A percentile compares a stretch with the other conserved stretches of the same genome.
phyloP scores from a whole-genome alignment of 164 flowering plant genomes.

The Echeveria elegans region DNA sequence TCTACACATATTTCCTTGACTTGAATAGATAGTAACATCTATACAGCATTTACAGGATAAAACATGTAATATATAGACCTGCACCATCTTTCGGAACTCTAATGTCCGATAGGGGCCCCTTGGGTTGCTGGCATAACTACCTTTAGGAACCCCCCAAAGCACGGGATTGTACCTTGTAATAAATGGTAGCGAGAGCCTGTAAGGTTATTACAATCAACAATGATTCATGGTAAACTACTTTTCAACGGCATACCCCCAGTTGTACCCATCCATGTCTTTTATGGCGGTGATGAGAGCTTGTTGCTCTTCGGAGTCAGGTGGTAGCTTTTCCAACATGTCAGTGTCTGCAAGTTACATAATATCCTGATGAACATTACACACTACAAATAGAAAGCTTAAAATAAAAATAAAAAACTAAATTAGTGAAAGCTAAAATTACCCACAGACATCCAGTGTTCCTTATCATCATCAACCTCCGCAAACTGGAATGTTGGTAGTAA shows the following conservation, averaged over 20 bases:
- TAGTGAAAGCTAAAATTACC: constrained; percentile 32
- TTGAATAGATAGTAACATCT: neutral
- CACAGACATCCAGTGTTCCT: constrained; percentile 66
- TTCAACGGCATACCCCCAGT: constrained; percentile 72
- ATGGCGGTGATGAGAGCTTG: constrained; percentile 66
- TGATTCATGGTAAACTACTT: neutral
- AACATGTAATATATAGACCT: constrained; percentile 33
- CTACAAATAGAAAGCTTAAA: neutral
- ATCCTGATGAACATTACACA: constrained; percentile 9
- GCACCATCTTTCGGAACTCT: constrained; percentile 91
- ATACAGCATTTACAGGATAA: neutral
- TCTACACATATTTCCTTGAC: constrained; percentile 1
- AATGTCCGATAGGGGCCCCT: constrained; percentile 59
- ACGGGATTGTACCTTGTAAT: constrained; percentile 78
- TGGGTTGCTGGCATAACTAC: constrained; percentile 90
- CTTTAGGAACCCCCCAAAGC: constrained; percentile 96
- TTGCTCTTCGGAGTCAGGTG: constrained; percentile 86
- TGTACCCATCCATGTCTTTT: constrained; percentile 79
- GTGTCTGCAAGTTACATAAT: constrained; percentile 34
- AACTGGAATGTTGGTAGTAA: constrained; percentile 83
- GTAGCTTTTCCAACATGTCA: constrained; percentile 42
- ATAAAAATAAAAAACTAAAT: constrained; percentile 1
- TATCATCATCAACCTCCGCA: constrained; percentile 76
- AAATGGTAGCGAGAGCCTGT: neutral
- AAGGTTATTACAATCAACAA: neutral